Percentiles rank a stretch among this genome's conserved stretches.
phyloP scores from a whole-genome alignment of 1,284 basidiomycete genomes.

The Ganoderma leucocontextum region DNA sequence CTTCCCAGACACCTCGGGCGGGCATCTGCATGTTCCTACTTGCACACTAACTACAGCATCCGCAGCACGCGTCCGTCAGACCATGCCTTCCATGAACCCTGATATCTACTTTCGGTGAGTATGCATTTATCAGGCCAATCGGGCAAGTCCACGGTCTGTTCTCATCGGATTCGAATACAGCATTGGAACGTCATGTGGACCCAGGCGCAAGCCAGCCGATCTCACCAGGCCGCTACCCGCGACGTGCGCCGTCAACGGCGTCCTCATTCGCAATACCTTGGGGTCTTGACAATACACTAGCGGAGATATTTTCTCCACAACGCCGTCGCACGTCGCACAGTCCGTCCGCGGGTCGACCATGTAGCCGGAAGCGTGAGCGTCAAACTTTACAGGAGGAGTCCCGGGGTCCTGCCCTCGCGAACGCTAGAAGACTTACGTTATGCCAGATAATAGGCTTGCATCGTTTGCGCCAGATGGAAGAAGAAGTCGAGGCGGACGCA shows the following conservation, averaged over 20 bases:
- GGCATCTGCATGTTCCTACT: not conserved
- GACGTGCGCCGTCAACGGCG: not conserved
- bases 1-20: not conserved
- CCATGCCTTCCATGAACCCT: not conserved
- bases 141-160: not conserved
- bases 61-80: not conserved
- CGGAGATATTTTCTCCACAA: not conserved
- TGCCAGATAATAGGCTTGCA: not conserved
- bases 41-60: not conserved
- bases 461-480: not conserved
- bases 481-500: not conserved
- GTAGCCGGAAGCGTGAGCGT: not conserved
- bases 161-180: conserved; percentile 1
- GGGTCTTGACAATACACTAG: not conserved
- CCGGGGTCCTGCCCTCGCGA: not conserved
- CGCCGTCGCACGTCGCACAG: conserved; percentile 2
- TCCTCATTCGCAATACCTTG: not conserved
- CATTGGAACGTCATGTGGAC: not conserved
- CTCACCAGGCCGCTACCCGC: not conserved
- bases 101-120: not conserved
- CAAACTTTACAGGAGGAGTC: not conserved
- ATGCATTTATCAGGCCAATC: not conserved
- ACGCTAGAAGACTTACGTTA: conserved; percentile 4
- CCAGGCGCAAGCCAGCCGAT: not conserved
- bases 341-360: not conserved